Base-by-base conservation (phyloP, 345 rosid genomes). In the Corymbia maculata region DNA sequence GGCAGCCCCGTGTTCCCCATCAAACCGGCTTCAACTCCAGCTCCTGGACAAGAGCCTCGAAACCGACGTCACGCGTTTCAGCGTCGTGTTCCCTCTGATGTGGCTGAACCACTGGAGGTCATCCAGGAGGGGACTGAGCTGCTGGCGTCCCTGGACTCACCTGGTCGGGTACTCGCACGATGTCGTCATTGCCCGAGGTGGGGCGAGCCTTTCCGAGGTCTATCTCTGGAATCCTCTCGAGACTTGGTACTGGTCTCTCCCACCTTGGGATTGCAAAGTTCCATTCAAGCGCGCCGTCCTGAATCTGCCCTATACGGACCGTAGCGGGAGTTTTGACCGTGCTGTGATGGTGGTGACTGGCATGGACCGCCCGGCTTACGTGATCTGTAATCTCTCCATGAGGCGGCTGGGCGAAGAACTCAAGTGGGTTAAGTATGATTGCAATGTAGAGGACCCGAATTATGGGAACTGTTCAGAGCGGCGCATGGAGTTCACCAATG, bases 361-460 rank as follows among this genome's bases (percentile, higher is more conserved):
- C 24, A 57, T 32, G 15, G 61, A 49, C 17, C 59, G 16, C 51
- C 92, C 91, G 7, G 91, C 93, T 44, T 90, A 91, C n/a, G 85
- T 84, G 5, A 89, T 86, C 47, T 55, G 11, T 28, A n/a, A 14
- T 8, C n/a, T 70, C 10, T 19, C 51, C 17, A 1, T 87, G 87
- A 55, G 50, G 44, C 42, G 12, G 13, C 52, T 0, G 26, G 47
- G 80, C 10, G 7, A 70, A 17, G 7, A 70, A 17, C 22, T 70
- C 80, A 79, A 51, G 16, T 93, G 92, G 93, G 44, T 52, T 3
- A 89, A 87, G 85, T 87, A 64, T 30, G 91, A 92, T 45, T 91
- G 91, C 70, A 53, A 21, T 1, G 84, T 89, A 9, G 51, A 47
- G 5, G 92, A 92, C 4, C 94, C 91, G 7, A 30, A 91, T 87